These are phyloP conservation scores for Paratinospora sagittata DNA, from an alignment of 164 flowering plant species.

Conservation along the genomic window DNA sequence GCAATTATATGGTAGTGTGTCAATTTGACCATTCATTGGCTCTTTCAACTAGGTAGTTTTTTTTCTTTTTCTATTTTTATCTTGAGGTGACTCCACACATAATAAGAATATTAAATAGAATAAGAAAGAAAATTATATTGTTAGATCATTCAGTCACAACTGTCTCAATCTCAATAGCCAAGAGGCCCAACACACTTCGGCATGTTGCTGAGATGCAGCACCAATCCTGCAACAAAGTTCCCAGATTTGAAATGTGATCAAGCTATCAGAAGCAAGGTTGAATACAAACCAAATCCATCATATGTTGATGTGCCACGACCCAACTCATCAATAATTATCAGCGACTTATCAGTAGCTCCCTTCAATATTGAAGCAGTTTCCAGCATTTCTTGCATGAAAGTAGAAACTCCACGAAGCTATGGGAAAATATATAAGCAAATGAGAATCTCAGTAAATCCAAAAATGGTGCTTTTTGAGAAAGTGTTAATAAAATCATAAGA, in stretches of 20 bases:
- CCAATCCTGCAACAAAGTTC: background rate
- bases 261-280: background rate
- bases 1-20: no score
- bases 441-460: background rate
- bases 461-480: no score
- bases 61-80: no score
- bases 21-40: no score
- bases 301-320: slow-evolving; percentile 99
- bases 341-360: slow-evolving; percentile 88
- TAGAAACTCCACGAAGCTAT: slow-evolving; percentile 92
- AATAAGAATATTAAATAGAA: no score
- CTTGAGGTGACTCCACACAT: no score
- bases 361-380: slow-evolving; percentile 96
- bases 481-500: no score
- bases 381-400: slow-evolving; percentile 99
- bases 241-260: background rate
- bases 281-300: slow-evolving; percentile 92
- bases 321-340: slow-evolving; percentile 94
- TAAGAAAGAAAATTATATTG: no score
- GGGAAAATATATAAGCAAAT: slow-evolving; percentile 12
- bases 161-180: no score
- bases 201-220: background rate
- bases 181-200: background rate
- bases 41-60: no score
- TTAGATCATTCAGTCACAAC: no score